phyloP scores from a whole-genome alignment of 1,139 yeast species.

The Kodamaea ohmeri region DNA sequence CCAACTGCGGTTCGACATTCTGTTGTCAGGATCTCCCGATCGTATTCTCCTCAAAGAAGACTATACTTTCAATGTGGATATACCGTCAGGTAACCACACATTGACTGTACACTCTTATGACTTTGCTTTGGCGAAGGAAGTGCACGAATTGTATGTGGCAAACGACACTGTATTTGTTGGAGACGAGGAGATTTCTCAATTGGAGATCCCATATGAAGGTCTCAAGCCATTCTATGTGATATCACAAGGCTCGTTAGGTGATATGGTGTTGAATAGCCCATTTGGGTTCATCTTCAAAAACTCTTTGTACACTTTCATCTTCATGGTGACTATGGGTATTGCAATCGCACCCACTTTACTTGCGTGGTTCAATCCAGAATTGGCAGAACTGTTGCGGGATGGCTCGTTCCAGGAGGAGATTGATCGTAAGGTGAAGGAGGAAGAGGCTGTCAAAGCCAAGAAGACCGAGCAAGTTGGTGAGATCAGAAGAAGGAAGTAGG shows the following conservation, averaged over 20 bases:
- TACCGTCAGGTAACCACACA: constrained; percentile 35
- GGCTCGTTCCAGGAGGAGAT: constrained; percentile 11
- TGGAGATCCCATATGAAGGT: constrained; percentile 23
- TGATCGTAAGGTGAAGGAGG: constrained; percentile 9
- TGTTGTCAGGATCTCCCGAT: constrained; percentile 18
- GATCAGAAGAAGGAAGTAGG: constrained; percentile 4
- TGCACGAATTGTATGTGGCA: constrained; percentile 28
- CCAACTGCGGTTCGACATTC: constrained; percentile 34
- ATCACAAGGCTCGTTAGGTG: constrained; percentile 32
- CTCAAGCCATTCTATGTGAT: constrained; percentile 36
- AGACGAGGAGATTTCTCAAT: constrained; percentile 12
- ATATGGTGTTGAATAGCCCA: constrained; percentile 41
- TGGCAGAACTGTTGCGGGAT: constrained; percentile 35
- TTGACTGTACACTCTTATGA: constrained; percentile 39
- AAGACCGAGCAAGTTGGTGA: constrained; percentile 2
- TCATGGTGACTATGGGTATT: constrained; percentile 28
- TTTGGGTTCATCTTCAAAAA: constrained; percentile 43
- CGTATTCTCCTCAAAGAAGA: constrained; percentile 25
- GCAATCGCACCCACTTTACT: constrained; percentile 37
- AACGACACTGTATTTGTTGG: constrained; percentile 8
- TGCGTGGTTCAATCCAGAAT: constrained; percentile 35
- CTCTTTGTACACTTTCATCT: constrained; percentile 35
- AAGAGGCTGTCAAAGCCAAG: constrained; percentile 6
- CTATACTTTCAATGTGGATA: constrained; percentile 26
- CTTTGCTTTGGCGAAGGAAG: constrained; percentile 26